phyloP scores from a whole-genome alignment of 176 grass and related monocot genomes.

The Raddia guianensis region DNA sequence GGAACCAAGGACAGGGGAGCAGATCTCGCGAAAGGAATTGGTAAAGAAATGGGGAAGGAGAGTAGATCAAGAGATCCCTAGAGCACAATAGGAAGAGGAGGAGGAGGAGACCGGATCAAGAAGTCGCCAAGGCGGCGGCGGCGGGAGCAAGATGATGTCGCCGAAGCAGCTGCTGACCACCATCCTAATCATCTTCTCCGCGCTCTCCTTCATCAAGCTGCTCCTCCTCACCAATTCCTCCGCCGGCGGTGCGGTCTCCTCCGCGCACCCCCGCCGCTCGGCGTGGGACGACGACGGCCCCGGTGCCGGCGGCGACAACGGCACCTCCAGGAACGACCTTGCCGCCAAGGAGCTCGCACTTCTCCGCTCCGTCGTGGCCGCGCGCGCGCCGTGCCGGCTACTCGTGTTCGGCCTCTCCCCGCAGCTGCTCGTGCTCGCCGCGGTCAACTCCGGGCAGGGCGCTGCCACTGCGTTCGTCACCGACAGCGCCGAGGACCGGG shows the following conservation, averaged over 20 bases:
- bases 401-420: conserved; percentile 69
- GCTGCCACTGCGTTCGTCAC: conserved; percentile 65
- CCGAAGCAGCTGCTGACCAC: conserved; percentile 49
- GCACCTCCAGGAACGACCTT: conserved; percentile 33
- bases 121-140: not conserved
- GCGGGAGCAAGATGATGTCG: conserved; percentile 34
- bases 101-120: not conserved
- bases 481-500: conserved; percentile 56
- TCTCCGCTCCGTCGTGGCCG: conserved; percentile 58
- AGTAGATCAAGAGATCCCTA: conserved; percentile 12
- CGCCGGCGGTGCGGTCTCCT: not conserved
- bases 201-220: conserved; percentile 54
- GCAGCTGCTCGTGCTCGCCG: conserved; percentile 60
- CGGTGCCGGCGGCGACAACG: conserved; percentile 29
- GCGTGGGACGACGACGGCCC: conserved; percentile 19
- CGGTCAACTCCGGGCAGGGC: conserved; percentile 53
- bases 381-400: conserved; percentile 62
- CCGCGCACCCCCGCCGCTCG: not conserved
- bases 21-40: conserved; percentile 10
- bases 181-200: conserved; percentile 44
- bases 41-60: not conserved
- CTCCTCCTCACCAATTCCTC: conserved; percentile 40
- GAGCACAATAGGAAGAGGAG: not conserved
- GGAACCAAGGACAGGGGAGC: not conserved
- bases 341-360: conserved; percentile 56